A percentile compares a stretch with the other conserved stretches of the same genome.
These are phyloP conservation scores for Yarrowia sp. DNA, from an alignment of 805 yeast genomes.

Conservation along the genomic window DNA sequence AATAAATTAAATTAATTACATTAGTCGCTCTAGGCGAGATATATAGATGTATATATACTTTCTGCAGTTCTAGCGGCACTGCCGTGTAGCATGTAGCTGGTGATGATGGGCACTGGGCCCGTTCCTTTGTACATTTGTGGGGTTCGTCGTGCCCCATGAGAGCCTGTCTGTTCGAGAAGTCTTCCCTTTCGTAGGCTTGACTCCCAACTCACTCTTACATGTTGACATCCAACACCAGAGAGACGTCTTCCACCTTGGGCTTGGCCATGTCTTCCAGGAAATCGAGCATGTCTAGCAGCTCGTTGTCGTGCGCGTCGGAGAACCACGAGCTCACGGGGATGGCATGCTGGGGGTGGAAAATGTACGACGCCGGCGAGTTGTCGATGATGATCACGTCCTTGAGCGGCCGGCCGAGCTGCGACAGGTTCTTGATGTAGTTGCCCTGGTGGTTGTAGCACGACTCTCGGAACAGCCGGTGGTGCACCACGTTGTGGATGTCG, in stretches of 20 bases:
- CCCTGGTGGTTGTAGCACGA: slow-evolving; percentile 94
- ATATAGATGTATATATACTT: slow-evolving; percentile 27
- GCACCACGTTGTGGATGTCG: slow-evolving; percentile 76
- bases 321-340: slow-evolving; percentile 98
- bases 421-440: slow-evolving; percentile 89
- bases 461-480: slow-evolving; percentile 93
- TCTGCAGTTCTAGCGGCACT: not conserved
- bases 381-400: slow-evolving; percentile 87
- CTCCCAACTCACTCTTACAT: slow-evolving; percentile 36
- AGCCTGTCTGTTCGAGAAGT: too few relatives aligned
- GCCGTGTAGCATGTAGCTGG: not conserved
- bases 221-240: slow-evolving; percentile 78
- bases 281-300: slow-evolving; percentile 88
- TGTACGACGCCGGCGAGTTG: slow-evolving; percentile 97
- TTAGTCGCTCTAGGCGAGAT: slow-evolving; percentile 24
- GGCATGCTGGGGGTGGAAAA: slow-evolving; percentile 97
- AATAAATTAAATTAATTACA: slow-evolving; percentile 35
- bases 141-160: too few relatives aligned
- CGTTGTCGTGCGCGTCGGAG: slow-evolving; percentile 97
- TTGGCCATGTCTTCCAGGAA: slow-evolving; percentile 83
- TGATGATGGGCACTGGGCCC: not conserved
- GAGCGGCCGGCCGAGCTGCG: slow-evolving; percentile 93
- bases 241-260: slow-evolving; percentile 79
- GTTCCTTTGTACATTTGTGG: too few relatives aligned
- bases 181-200: too few relatives aligned